phyloP scores from a whole-genome alignment of 225 moss, liverwort and hornwort genomes.

The Sphagnum contortum region DNA sequence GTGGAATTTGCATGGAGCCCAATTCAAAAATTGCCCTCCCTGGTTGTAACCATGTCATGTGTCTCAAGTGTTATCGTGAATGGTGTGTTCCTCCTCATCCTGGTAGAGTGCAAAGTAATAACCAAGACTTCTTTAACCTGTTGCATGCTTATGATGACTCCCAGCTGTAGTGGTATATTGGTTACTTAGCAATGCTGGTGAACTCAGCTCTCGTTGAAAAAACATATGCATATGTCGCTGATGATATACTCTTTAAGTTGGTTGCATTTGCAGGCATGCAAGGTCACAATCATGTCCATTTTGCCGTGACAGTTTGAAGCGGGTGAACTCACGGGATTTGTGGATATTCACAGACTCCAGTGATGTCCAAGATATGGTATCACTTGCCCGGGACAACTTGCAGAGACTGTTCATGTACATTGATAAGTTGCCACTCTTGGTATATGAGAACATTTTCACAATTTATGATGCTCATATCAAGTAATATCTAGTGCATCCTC shows the following conservation, averaged over 20 bases:
- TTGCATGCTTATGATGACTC: no score
- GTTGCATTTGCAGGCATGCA: slow-evolving; percentile 51
- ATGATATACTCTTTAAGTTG: no score
- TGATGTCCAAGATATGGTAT: slow-evolving; percentile 83
- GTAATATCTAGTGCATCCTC: slow-evolving; percentile 18
- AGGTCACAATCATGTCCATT: slow-evolving; percentile 97
- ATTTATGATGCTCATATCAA: slow-evolving; percentile 94
- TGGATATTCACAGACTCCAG: slow-evolving; percentile 95
- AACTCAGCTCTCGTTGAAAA: no score
- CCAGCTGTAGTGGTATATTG: no score
- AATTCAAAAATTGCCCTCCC: slow-evolving; percentile 93
- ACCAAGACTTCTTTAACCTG: no score
- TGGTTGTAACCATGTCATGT: slow-evolving; percentile 97
- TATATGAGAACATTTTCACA: slow-evolving; percentile 86
- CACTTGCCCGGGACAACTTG: slow-evolving; percentile 87
- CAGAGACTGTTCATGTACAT: slow-evolving; percentile 96
- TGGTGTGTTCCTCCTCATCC: slow-evolving; percentile 37
- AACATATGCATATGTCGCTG: no score
- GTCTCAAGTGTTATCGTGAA: slow-evolving; percentile 91
- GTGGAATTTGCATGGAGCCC: slow-evolving; percentile 97
- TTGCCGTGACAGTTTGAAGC: slow-evolving; percentile 90
- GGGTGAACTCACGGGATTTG: slow-evolving; percentile 89
- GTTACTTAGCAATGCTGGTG: no score
- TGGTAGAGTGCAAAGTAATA: no score
- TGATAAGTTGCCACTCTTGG: slow-evolving; percentile 90